phyloP scores from a whole-genome alignment of 106 monocot genomes.

The Cymbidium sinense region DNA sequence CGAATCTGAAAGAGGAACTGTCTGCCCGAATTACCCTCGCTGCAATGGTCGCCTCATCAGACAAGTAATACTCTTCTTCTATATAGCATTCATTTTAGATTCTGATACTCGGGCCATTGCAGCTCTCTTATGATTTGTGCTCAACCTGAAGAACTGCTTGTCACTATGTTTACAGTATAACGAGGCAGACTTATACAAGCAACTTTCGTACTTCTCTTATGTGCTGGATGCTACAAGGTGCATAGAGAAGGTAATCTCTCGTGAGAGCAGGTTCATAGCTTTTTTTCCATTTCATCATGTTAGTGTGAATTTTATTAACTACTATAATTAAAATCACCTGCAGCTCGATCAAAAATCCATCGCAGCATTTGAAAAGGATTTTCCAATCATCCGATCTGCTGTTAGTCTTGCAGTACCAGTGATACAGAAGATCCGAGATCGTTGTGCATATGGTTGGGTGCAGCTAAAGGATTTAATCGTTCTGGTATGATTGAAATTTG shows the following conservation, averaged over 20 bases:
- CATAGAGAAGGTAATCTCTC: conserved; percentile 56
- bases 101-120: background rate
- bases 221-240: conserved; percentile 56
- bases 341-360: conserved; percentile 48
- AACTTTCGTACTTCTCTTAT: conserved; percentile 77
- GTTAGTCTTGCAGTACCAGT: conserved; percentile 36
- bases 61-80: conserved; percentile 38
- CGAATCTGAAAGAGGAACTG: conserved; percentile 79
- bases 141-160: background rate
- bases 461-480: conserved; percentile 47
- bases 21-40: conserved; percentile 79
- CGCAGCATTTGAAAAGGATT: conserved; percentile 45
- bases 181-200: conserved; percentile 81
- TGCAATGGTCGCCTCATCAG: conserved; percentile 76
- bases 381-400: conserved; percentile 19
- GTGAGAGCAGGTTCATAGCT: background rate
- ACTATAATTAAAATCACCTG: conserved; percentile 4
- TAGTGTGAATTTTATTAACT: background rate
- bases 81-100: background rate
- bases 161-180: conserved; percentile 42
- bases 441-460: conserved; percentile 77
- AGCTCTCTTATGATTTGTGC: background rate
- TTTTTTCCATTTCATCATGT: background rate
- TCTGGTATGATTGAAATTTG: conserved; percentile 28
- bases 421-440: conserved; percentile 56